Evolutionary conservation across 2,329 filamentous ascomycete genomes (phyloP).

Genomic region (Pestalotiopsis sp.): DNA sequence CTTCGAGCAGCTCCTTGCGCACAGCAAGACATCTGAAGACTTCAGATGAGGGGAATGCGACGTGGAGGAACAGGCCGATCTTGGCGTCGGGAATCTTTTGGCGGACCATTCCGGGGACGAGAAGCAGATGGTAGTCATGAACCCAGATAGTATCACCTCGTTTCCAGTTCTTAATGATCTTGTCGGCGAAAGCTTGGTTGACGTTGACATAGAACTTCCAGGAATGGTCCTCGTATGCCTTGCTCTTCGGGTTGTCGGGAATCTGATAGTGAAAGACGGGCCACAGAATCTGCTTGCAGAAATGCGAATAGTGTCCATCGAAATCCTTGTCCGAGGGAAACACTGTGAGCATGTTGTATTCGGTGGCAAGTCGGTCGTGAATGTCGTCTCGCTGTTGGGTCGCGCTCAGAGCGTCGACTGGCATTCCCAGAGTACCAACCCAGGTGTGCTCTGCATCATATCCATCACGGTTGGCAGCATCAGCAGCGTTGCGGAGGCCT

Average conservation of each 20-base stretch:
- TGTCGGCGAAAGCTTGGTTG: constrained; percentile 90
- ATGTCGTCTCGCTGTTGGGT: constrained; percentile 79
- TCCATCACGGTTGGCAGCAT: constrained; percentile 71
- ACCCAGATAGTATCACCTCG: constrained; percentile 91
- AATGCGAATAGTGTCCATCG: constrained; percentile 91
- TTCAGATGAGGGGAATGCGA: constrained; percentile 93
- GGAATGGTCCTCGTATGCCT: constrained; percentile 95
- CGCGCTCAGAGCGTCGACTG: constrained; percentile 79
- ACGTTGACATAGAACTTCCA: constrained; percentile 93
- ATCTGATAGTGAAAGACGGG: constrained; percentile 98
- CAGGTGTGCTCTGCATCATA: constrained; percentile 76
- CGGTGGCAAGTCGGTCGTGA: constrained; percentile 74
- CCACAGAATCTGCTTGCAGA: constrained; percentile 97
- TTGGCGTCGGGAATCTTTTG: constrained; percentile 89
- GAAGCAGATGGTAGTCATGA: constrained; percentile 90
- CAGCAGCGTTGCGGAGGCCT: constrained; percentile 84
- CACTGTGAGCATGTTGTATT: constrained; percentile 80
- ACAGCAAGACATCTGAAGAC: constrained; percentile 91
- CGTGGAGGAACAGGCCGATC: constrained; percentile 95
- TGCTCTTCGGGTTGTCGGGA: constrained; percentile 96
- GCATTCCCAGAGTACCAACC: constrained; percentile 92
- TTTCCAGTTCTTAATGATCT: constrained; percentile 90
- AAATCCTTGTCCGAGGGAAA: constrained; percentile 90
- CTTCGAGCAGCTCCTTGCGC: constrained; percentile 83
- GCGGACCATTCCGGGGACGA: constrained; percentile 87